Conservation (phyloP, 2,329 filamentous ascomycete genomes). For the Pseudocercospora cruenta region DNA sequence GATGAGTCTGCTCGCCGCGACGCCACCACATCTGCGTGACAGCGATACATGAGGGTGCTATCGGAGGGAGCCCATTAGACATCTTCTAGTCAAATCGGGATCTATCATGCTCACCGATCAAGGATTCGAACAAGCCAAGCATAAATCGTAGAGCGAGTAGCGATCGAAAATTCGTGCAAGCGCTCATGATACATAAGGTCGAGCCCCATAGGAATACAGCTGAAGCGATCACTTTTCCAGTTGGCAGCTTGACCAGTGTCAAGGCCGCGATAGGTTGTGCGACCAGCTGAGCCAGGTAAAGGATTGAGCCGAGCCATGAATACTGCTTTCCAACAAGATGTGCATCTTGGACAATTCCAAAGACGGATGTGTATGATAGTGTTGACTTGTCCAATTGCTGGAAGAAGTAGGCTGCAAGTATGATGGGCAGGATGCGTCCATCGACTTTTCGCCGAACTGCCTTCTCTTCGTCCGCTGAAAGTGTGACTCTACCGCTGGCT, state of each 20-base stretch:
- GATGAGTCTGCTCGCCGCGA: constrained; percentile 24
- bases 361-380: constrained; percentile 64
- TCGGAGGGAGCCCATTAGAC: neutral
- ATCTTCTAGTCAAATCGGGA: neutral
- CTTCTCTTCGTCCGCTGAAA: constrained; percentile 57
- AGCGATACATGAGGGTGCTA: constrained; percentile 24
- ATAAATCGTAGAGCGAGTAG: constrained; percentile 49
- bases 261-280: constrained; percentile 57
- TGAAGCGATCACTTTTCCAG: constrained; percentile 53
- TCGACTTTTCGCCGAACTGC: constrained; percentile 56
- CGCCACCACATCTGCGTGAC: constrained; percentile 28
- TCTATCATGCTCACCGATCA: neutral
- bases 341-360: constrained; percentile 63
- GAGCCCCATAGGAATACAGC: constrained; percentile 51
- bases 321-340: constrained; percentile 60
- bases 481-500: constrained; percentile 39
- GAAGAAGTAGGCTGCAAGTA: constrained; percentile 64
- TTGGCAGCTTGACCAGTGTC: constrained; percentile 51
- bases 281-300: constrained; percentile 58
- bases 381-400: constrained; percentile 65
- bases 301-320: constrained; percentile 55
- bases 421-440: constrained; percentile 55
- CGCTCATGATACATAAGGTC: constrained; percentile 9
- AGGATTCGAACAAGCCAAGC: constrained; percentile 58
- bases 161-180: constrained; percentile 11